phyloP scores from a whole-genome alignment of 1,139 yeast genomes.

The Yamadazyma blattariae region DNA sequence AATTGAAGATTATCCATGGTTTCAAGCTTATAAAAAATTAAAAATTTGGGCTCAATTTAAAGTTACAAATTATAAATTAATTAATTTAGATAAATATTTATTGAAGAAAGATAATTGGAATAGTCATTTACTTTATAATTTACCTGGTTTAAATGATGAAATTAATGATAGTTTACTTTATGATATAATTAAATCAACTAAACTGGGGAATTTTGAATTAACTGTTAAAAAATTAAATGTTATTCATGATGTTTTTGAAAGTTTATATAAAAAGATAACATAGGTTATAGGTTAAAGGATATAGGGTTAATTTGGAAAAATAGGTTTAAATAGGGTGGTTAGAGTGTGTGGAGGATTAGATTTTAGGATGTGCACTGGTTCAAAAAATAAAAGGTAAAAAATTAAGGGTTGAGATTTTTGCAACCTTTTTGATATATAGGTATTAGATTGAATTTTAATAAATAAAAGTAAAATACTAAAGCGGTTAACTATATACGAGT shows the following conservation, averaged over 20 bases:
- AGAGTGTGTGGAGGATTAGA: neutral
- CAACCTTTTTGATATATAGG: slow-evolving; percentile 4
- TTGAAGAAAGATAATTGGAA: slow-evolving; percentile 18
- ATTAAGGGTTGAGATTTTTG: slow-evolving; percentile 1
- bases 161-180: slow-evolving; percentile 15
- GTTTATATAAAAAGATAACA: slow-evolving; percentile 12
- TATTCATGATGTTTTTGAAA: slow-evolving; percentile 36
- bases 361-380: neutral
- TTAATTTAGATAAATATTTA: slow-evolving; percentile 44
- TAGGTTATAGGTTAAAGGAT: slow-evolving; percentile 3
- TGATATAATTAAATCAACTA: slow-evolving; percentile 23
- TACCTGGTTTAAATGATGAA: slow-evolving; percentile 14
- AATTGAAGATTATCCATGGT: slow-evolving; percentile 70
- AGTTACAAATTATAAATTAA: slow-evolving; percentile 50
- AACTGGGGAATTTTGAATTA: slow-evolving; percentile 22
- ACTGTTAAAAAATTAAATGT: slow-evolving; percentile 28
- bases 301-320: no score
- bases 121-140: slow-evolving; percentile 25
- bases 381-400: neutral
- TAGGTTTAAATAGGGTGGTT: neutral
- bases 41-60: slow-evolving; percentile 57
- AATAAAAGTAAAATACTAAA: neutral
- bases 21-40: slow-evolving; percentile 54
- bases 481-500: neutral
- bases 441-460: neutral